Base-by-base conservation (phyloP, 2,329 filamentous ascomycete genomes). In the Fusarium tupiense region DNA sequence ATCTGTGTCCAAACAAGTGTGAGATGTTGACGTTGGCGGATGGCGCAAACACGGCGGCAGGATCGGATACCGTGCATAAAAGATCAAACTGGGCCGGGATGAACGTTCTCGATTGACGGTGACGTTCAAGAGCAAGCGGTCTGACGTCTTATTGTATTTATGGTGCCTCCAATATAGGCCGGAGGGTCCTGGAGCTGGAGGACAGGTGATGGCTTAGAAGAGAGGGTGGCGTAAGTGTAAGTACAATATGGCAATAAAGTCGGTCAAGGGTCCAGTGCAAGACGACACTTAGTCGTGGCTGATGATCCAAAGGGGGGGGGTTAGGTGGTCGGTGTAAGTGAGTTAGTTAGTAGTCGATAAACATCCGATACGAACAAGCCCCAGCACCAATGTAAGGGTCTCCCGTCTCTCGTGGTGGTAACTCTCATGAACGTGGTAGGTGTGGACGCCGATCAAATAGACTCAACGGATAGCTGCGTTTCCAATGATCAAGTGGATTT, bases 141-240 rank as follows among this genome's bases (percentile, higher is more conserved):
- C 75, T 77, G 75, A 65, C 68, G 73, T 76, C 76, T 77, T 76
- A 66, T 77, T 75, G 73, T 71, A 60, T 64, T 73, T 68, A 65
- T 71, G 71, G 75, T 60, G 71, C 68, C 68, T 69, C 68, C 50
- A 64, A 61, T 67, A 43, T 53, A 60, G 66, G 57, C 53, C 69
- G 62, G 74, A 74, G 65, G 72, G 71, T 68, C 35, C 68, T 64
- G 64, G 60, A 72, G 72, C 62, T 69, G 63, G 52, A 69, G 72
- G 46, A 73, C 57, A 66, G 69, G 63, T 76, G 71, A 65, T 73
- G 53, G 54, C 14, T 50, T 31, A 29, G 54, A 24, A 54, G 46
- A 33, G 38, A 64, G 67, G 68, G 73, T 74, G 67, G 59, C 65
- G 65, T 68, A 73, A 73, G 66, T 73, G 67, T 64, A 73, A 71